These are phyloP conservation scores for Lactifluus subvellereus DNA, from an alignment of 768 basidiomycete species.

Conservation along the genomic window DNA sequence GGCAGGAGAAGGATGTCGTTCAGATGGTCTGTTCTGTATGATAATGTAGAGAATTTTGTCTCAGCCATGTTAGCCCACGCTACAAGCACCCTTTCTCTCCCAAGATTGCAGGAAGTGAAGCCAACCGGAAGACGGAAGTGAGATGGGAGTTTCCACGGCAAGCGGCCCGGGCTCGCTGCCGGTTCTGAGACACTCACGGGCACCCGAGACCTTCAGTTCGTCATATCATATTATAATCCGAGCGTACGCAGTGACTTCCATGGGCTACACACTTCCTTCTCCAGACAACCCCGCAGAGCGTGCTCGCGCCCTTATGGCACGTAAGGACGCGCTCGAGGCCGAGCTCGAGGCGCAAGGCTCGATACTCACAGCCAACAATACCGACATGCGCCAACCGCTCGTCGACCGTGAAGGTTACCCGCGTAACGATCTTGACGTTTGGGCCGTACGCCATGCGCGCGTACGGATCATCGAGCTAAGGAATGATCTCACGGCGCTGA, in stretches of 20 bases:
- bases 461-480: conserved; percentile 72
- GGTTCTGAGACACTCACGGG: too few species aligned
- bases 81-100: neutral
- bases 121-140: too few species aligned
- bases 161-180: neutral
- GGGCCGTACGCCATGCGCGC: conserved; percentile 68
- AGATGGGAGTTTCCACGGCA: neutral
- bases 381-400: conserved; percentile 65
- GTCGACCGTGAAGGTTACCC: conserved; percentile 89
- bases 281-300: conserved; percentile 40
- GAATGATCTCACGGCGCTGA: conserved; percentile 67
- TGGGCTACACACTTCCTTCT: conserved; percentile 23
- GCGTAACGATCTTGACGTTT: conserved; percentile 78
- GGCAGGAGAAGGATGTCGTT: neutral
- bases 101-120: too few species aligned
- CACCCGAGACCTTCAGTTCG: neutral
- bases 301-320: conserved; percentile 58
- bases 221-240: too few species aligned
- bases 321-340: conserved; percentile 67
- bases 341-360: conserved; percentile 59
- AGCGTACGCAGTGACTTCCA: neutral
- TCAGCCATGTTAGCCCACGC: neutral
- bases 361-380: conserved; percentile 57
- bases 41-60: neutral
- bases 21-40: neutral